Conservation (phyloP, 1,284 basidiomycete genomes). For the Marasmius sp. region DNA sequence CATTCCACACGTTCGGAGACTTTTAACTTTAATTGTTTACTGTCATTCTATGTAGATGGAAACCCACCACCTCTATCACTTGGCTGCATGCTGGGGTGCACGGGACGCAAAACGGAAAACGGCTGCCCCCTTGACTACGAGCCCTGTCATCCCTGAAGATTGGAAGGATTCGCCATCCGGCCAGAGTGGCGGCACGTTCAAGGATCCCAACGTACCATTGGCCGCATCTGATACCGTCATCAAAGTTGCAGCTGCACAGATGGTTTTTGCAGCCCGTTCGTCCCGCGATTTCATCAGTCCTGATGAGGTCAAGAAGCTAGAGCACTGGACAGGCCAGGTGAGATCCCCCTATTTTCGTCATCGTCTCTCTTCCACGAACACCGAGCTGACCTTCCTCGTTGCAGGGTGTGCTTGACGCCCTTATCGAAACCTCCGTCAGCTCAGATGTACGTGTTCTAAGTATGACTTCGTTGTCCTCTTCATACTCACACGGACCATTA, state of each 20-base stretch:
- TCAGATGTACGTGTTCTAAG: constrained; percentile 17
- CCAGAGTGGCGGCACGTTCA: constrained; percentile 18
- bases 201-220: constrained; percentile 24
- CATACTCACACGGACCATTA: background rate
- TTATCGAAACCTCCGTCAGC: constrained; percentile 15
- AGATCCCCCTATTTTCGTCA: constrained; percentile 17
- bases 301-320: constrained; percentile 59
- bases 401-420: constrained; percentile 14
- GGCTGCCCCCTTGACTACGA: constrained; percentile 43
- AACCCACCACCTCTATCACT: constrained; percentile 75
- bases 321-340: constrained; percentile 68
- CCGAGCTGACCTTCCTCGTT: background rate
- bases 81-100: constrained; percentile 62
- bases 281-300: constrained; percentile 81
- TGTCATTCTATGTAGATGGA: constrained; percentile 64
- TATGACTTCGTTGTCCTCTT: background rate
- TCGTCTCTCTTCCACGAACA: too few relatives aligned
- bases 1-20: background rate
- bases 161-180: background rate
- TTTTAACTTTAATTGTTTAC: constrained; percentile 4
- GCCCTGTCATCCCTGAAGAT: constrained; percentile 39
- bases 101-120: constrained; percentile 15
- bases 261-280: constrained; percentile 80
- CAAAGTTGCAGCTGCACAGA: constrained; percentile 75
- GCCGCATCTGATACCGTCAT: constrained; percentile 48